Base-by-base conservation (phyloP, 2,329 filamentous ascomycete genomes). In the Paramyrothecium sp. region DNA sequence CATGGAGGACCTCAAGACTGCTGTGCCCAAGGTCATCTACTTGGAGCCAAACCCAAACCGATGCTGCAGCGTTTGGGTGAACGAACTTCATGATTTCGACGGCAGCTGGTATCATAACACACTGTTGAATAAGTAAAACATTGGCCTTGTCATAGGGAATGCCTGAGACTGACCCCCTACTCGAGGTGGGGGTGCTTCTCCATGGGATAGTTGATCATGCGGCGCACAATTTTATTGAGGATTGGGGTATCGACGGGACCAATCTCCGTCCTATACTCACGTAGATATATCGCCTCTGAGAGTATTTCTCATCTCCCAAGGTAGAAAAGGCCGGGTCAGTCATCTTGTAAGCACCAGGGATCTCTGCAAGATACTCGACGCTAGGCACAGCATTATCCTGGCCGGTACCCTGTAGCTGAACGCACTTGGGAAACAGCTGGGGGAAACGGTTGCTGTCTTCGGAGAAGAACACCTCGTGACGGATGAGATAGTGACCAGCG, bases 51-150 rank as follows among this genome's bases (percentile, higher is more conserved):
- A 75, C 17, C 64, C 81, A 2, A 71, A 70, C 3, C 72, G 80
- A 17, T 80, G 79, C 67, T 81, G 80, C 66, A 84, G 83, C 55
- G 77, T 86, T 41, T 86, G 83, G 83, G 82, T 83, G 0, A 83
- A 82, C 0, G 82, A 85, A 61, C 70, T 84, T 0, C 82, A 84
- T 62, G 78, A 78, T 56, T 64, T 84, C 8, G 73, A 77, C 17
- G 71, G 69, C 16, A 63, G 55, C n/a, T 78, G 82, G 82, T 85
- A 82, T 56, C 76, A 41, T 86, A 85, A 69, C 85, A 84, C 65
- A 81, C 81, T 0, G 79, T 81, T 1, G 81, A 72, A 71, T 22
- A 66, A 67, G 1, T 71, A 68, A 2, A 73, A 82, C 59, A 68
- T 84, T 1, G 78, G 78, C 34, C 73, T 74, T n/a, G 46, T 46